Evolutionary conservation across 2,329 filamentous ascomycete genomes (phyloP), one percentile per base, ranked within the genome.

Genomic region (Pseudophaeomoniella oleicola): DNA sequence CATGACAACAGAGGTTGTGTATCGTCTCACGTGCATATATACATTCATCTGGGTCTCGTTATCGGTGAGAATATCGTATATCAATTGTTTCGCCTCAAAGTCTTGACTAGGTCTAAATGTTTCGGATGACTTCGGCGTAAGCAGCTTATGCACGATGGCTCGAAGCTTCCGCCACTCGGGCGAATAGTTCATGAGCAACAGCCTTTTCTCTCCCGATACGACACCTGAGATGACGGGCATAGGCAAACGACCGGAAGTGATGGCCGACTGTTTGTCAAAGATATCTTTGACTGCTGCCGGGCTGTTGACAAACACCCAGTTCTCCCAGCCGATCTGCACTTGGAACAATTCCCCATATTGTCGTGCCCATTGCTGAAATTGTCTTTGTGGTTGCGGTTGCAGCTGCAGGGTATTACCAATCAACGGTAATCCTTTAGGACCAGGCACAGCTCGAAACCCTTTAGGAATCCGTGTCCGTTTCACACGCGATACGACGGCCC

Each of bases 291-390:
- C 54, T 0, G 61, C 63, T 16, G 54, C 50, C 1, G 63, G 62
- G 11, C 47, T 59, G 45, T 62, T 64, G 17, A 67, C 43, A 39
- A 64, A 50, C 13, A 63, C 56, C 60, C 61, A 67, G 39, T 62
- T 55, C 33, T 64, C 54, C 56, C 59, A 63, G 4, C 64, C 64
- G 3, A 66, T 44, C 2, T 55, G 52, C 13, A 67, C 46, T 38
- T 57, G 56, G 49, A 57, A 66, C 3, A 66, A 37, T n/a, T 66
- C 62, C 22, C 64, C 64, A 44, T 63, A 64, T 36, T 58, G 37
- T 2, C 44, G 41, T 0, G 60, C 58, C 60, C 60, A 66, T 36
- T 48, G 4, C 18, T 19, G 3, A 12, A 16, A n/a, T 13, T 14
- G 11, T 10, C 11, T 13, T 12, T 12, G 12, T 16, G 35, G 10